These are phyloP conservation scores for Cyberlindnera misumaiensis DNA, from an alignment of 805 yeast genomes.

Conservation along the genomic window DNA sequence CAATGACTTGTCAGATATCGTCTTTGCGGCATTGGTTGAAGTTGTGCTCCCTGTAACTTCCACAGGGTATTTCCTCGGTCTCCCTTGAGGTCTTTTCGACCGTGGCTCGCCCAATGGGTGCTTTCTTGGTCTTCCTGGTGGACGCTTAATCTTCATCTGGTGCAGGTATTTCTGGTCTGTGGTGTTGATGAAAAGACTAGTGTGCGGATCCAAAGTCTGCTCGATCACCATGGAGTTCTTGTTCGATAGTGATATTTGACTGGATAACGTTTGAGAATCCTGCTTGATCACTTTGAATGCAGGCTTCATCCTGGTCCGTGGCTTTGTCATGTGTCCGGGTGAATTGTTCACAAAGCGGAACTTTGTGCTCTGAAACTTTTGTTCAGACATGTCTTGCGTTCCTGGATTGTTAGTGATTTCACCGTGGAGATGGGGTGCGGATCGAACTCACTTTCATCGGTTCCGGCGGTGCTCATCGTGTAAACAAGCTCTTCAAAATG, in stretches of 20 bases:
- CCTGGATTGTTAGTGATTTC: too few relatives aligned
- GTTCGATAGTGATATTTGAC: constrained; percentile 1
- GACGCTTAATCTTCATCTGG: constrained; percentile 28
- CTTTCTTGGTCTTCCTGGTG: constrained; percentile 45
- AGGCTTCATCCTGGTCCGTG: constrained; percentile 19
- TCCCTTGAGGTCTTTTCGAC: constrained; percentile 23
- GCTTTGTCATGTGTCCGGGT: constrained; percentile 13
- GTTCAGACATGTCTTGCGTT: too few relatives aligned
- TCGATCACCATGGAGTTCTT: constrained; percentile 17
- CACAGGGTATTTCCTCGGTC: constrained; percentile 22
- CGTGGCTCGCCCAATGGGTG: constrained; percentile 41
- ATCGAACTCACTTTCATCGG: too few relatives aligned
- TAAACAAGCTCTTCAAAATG: too few relatives aligned
- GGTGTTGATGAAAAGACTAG: constrained; percentile 1
- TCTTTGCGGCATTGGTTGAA: background rate
- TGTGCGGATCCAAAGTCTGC: constrained; percentile 13
- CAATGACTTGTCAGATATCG: background rate
- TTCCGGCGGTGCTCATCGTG: too few relatives aligned
- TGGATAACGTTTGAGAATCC: constrained; percentile 4
- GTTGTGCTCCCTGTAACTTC: constrained; percentile 8
- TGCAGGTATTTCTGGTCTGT: constrained; percentile 14
- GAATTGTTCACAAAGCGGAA: constrained; percentile 23
- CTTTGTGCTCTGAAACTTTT: background rate
- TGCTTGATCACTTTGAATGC: constrained; percentile 16
- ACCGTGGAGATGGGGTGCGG: too few relatives aligned